Base-by-base conservation (phyloP, 768 basidiomycete species). In the Mycena crocata region DNA sequence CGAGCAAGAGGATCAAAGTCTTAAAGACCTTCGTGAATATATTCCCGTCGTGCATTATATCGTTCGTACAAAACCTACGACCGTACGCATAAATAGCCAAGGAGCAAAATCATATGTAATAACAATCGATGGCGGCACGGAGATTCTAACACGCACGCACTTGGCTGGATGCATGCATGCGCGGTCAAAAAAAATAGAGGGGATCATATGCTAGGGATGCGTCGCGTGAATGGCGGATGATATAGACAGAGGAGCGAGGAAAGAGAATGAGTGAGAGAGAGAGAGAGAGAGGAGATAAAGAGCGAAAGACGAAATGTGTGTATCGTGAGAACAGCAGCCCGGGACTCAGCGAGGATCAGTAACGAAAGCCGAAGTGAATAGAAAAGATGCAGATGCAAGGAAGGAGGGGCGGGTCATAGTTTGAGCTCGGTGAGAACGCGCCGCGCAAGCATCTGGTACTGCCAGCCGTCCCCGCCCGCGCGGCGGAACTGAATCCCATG, bases 401-500 rank as follows among this genome's bases (percentile, higher is more conserved):
- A 40, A 26, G 24, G 31, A 26, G 3, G 26, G 30, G 49, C 58
- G 21, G 68, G 71, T 87, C 80, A 95, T 84, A 95, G 80, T 80
- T 95, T 95, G 76, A 95, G 85, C 77, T 95, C 94, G 40, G 93
- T 95, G 71, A 95, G 80, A 42, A 95, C 94, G 64, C 93, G 86
- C 71, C 93, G 86, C 26, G 94, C 96, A 42, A 99, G 86, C 93
- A 95, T 95, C 76, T 96, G 95, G 78, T 99, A 98, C 79, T 98
- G 95, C 96, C 96, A 98, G 0, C 92, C 93, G 70, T 97, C 94
- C 1, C 96, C 96, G 30, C 93, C 88, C 1, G 90, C 87, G 66
- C 97, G 86, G 51, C 97, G 89, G 82, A 98, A 99, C 75, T 99
- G 97, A 48, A 99, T 92, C 3, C 97, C 96, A 78, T 98, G 93